Evolutionary conservation across 2,329 filamentous ascomycete species (phyloP), one percentile per base, ranked within the genome.

Genomic region (Arthrobotrys musiformis): DNA sequence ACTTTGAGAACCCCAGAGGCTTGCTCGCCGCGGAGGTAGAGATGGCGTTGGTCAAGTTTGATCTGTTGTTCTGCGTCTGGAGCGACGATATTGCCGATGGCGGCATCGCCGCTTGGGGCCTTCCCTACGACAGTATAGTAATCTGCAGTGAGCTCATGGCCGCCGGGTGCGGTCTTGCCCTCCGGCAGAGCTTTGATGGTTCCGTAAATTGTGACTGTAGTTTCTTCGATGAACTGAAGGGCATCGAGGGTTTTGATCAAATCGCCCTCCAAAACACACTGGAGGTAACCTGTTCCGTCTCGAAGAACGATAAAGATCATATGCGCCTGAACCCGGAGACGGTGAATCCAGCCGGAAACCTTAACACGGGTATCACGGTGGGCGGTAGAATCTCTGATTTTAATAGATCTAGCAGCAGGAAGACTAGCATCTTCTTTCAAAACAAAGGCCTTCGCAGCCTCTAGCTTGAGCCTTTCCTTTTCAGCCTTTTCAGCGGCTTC

Each of bases 221-320:
- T 95, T 85, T 94, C 93, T 79, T 91, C 90, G 33, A 93, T 92
- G 80, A 97, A 88, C 24, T 91, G 93, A 81, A 97, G 86, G 78
- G 93, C 92, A 82, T 97, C 93, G 86, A 96, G 96, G n/a, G 92
- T 94, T 86, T 93, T 93, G 80, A 93, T 91, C 81, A 98, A 87
- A 79, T 93, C 88, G 2, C 87, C 84, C 68, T 89, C 88, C 80
- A 97, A 86, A 78, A 97, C 88, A 82, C 93, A 94, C 86, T 97
- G 93, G 83, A 98, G 87, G 82, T 90, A 90, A 66, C 92, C 92
- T 82, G 94, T 92, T 73, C 94, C 94, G 82, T 96, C 93, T 79
- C 90, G 87, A 79, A 97, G 86, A n/a, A 91, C 94, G 82, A 97
- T 87, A 84, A 97, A 97, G 69, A 93, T 90, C 79, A 93, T 89